A percentile compares a stretch with the other conserved stretches of the same genome.
These are phyloP conservation scores for Thraustochytrium striatum DNA, from an alignment of 352 stramenopile genomes.

Conservation along the genomic window DNA sequence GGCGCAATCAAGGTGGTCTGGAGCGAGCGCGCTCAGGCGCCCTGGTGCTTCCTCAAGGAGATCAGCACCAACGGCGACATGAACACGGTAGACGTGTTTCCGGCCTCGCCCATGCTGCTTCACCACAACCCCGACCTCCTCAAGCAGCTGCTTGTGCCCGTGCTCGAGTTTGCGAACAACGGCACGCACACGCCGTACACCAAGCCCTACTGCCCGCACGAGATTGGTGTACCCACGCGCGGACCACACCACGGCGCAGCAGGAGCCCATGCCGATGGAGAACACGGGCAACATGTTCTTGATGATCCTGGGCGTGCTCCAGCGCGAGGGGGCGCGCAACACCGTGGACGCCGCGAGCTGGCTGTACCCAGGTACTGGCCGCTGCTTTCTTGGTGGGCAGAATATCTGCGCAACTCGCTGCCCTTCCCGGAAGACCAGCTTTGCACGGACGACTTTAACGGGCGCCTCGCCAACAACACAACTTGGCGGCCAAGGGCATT, in stretches of 20 bases:
- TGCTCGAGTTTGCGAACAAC: constrained; percentile 49
- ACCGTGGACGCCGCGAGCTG: background rate
- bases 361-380: constrained; percentile 48
- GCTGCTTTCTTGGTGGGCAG: constrained; percentile 31
- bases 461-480: constrained; percentile 49
- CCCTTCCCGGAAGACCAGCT: constrained; percentile 49
- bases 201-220: constrained; percentile 44
- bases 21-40: background rate
- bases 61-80: constrained; percentile 51
- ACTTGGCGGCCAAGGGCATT: constrained; percentile 51
- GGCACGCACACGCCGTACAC: constrained; percentile 27
- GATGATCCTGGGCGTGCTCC: constrained; percentile 37
- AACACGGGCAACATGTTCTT: constrained; percentile 52
- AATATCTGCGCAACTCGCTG: constrained; percentile 34
- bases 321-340: background rate
- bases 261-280: constrained; percentile 53
- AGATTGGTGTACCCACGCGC: constrained; percentile 49
- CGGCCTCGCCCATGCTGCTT: constrained; percentile 33
- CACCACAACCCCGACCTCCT: constrained; percentile 23
- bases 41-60: constrained; percentile 52
- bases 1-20: constrained; percentile 45
- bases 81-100: constrained; percentile 50
- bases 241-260: constrained; percentile 23
- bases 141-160: constrained; percentile 40
- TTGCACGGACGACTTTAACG: constrained; percentile 52